phyloP scores from a whole-genome alignment of 164 flowering plant species.

The Magnolia changhungtana region DNA sequence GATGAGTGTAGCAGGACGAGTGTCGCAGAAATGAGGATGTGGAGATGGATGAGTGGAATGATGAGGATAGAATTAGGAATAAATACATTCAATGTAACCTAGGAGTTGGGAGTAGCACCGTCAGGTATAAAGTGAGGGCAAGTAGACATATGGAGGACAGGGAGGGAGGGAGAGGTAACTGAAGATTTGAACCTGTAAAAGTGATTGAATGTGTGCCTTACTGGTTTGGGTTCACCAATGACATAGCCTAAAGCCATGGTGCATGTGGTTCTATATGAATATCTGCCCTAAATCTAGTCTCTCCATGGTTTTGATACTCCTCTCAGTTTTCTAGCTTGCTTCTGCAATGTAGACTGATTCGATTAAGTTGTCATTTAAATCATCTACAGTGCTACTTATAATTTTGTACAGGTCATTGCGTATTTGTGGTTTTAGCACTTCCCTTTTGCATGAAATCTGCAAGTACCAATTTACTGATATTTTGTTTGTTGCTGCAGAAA shows the following conservation, averaged over 20 bases:
- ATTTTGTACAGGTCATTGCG: neutral
- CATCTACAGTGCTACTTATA: neutral
- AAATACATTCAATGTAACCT: no score
- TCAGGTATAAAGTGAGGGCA: no score
- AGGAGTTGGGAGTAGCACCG: no score
- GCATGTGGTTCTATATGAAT: neutral
- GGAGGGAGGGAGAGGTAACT: neutral
- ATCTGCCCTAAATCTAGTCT: neutral
- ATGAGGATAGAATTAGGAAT: no score
- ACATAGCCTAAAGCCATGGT: neutral
- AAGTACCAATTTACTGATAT: neutral
- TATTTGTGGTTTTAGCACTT: neutral
- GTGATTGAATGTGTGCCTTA: no score
- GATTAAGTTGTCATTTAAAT: neutral
- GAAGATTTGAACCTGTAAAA: neutral
- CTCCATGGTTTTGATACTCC: neutral
- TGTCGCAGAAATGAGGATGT: no score
- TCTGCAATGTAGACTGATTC: neutral
- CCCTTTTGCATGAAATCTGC: neutral
- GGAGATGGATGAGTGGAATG: no score
- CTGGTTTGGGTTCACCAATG: neutral
- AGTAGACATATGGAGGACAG: no score
- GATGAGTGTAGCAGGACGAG: no score
- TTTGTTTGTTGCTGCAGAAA: conserved; percentile 39
- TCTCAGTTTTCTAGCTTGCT: neutral